Base-by-base conservation (phyloP, 169 alveolate genomes). In the Plasmodium berghei region DNA sequence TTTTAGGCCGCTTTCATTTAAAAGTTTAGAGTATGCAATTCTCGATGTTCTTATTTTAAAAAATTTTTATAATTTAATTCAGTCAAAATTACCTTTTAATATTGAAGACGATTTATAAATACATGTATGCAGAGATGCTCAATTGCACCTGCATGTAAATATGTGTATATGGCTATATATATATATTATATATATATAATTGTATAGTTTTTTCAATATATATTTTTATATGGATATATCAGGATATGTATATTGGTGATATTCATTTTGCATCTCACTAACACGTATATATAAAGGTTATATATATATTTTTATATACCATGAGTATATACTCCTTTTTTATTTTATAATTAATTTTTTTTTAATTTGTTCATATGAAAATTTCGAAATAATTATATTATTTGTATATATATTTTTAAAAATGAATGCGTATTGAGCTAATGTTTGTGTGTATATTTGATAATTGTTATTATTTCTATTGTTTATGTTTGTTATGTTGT, bases 31-130 rank as follows among this genome's bases (percentile, higher is more conserved):
- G 28, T 77, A 77, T 58, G 89, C 89, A 20, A 52, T 77, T 46
- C 48, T 77, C n/a, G 89, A 77, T 45, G 89, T 77, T 48, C 89
- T 77, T 2, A 77, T 77, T 58, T 42, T 77, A 48, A 77, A 77
- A 70, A 63, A 77, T 0, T 77, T 77, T 52, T 77, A 52, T 64
- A 64, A 40, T 64, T 64, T 77, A 77, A 77, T 77, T 64, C 89
- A 77, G 52, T 6, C 89, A 16, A 77, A 77, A 56, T 58, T 77
- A 58, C 14, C 89, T 0, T 26, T 77, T 28, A 52, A 34, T 16
- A 77, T 77, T 45, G 89, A 77, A 45, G 12, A 34, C 22, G 64
- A 74, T 22, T 70, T 77, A 66, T 77, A 18, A 75, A 40, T 20
- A 6, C 59, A 8, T 3, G 59, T 1, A 16, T 16, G 24, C 6